Conservation (phyloP, 257 asterid genomes). For the Jacaranda copaia region DNA sequence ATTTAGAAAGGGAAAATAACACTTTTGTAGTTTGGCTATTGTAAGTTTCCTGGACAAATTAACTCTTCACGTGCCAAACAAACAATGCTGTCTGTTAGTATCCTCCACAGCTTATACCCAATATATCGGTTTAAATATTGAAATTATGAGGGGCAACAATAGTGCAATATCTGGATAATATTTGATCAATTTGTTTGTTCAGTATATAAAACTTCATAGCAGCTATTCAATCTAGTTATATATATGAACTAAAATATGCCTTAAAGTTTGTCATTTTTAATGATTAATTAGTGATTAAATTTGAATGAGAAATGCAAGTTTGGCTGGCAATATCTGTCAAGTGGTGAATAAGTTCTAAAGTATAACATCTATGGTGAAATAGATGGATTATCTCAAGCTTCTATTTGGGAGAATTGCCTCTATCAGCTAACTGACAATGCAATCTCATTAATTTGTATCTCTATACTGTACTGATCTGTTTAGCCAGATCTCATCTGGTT, state of each 20-base stretch:
- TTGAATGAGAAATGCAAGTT: constrained; percentile 28
- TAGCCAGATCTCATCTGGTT: background rate
- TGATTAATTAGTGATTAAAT: background rate
- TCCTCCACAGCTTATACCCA: constrained; percentile 4
- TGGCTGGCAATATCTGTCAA: background rate
- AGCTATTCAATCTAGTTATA: constrained; percentile 12
- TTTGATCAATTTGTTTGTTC: constrained; percentile 6
- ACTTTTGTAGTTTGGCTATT: background rate
- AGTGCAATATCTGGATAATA: too few species aligned
- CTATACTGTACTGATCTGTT: background rate
- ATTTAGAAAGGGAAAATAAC: constrained; percentile 12
- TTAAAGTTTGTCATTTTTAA: background rate
- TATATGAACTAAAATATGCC: constrained; percentile 2
- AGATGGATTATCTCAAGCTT: constrained; percentile 23
- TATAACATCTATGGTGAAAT: background rate
- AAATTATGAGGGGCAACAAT: constrained; percentile 5
- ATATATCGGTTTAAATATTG: background rate
- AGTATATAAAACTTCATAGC: background rate
- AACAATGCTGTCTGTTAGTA: constrained; percentile 18
- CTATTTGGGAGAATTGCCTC: constrained; percentile 14
- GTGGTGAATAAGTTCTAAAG: background rate
- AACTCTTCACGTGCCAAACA: constrained; percentile 33
- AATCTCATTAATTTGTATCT: background rate
- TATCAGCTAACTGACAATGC: background rate
- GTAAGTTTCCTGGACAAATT: constrained; percentile 12